Conservation (phyloP, 1,284 basidiomycete species). For the Apiotrichum sp. region DNA sequence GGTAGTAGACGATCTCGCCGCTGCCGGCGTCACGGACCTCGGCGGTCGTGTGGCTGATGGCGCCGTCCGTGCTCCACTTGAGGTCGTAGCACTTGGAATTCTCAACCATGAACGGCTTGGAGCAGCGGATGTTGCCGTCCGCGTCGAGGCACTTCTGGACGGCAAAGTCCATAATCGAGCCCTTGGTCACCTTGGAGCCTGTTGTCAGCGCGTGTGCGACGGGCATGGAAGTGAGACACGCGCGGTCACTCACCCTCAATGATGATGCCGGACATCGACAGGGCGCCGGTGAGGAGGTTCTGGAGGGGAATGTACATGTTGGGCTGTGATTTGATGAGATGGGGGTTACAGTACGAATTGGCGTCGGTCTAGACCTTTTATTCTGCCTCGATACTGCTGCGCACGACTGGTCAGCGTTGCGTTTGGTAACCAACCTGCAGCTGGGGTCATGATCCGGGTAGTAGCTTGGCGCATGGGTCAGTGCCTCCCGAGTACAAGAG, state of each 20-base stretch:
- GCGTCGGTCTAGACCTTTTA: no score
- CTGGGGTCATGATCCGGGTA: no score
- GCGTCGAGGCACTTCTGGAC: conserved; percentile 42
- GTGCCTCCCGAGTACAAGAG: no score
- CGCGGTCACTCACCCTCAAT: conserved; percentile 28
- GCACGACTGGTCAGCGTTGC: no score
- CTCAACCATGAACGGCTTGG: conserved; percentile 42
- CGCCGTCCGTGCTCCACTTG: conserved; percentile 44
- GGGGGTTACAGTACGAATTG: no score
- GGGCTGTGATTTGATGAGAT: no score
- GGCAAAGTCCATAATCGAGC: conserved; percentile 40
- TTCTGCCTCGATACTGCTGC: no score
- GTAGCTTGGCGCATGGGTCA: no score
- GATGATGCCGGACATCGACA: conserved; percentile 26
- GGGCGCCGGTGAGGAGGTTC: conserved; percentile 29
- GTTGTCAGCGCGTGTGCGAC: not conserved
- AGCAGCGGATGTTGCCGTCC: conserved; percentile 39
- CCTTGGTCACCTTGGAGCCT: conserved; percentile 25
- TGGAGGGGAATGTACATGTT: conserved; percentile 43
- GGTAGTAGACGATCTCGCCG: conserved; percentile 43
- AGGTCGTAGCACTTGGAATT: conserved; percentile 43
- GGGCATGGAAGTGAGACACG: no score
- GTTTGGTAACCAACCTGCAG: no score
- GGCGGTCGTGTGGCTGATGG: conserved; percentile 44
- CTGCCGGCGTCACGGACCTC: conserved; percentile 43